These are phyloP conservation scores for Heterobasidion parviporum DNA, from an alignment of 1,284 basidiomycete species.

Conservation along the genomic window DNA sequence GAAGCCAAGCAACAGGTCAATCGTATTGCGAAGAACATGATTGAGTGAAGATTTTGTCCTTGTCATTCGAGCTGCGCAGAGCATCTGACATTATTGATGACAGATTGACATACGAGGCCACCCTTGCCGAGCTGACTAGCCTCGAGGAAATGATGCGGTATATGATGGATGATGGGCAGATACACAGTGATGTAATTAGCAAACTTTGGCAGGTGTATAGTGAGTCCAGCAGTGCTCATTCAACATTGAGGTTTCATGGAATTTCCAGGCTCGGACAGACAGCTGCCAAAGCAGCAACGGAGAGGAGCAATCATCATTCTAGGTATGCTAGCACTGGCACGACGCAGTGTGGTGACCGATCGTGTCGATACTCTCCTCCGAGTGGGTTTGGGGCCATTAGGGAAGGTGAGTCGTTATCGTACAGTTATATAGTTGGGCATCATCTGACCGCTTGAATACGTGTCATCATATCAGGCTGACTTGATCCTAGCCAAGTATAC, in stretches of 20 bases:
- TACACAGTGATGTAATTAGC: conserved; percentile 79
- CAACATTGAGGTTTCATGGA: background rate
- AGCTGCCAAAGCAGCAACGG: conserved; percentile 76
- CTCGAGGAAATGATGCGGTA: conserved; percentile 94
- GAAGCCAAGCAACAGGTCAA: conserved; percentile 83
- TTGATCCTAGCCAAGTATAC: conserved; percentile 89
- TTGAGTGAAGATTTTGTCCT: conserved; percentile 61
- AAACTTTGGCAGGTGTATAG: conserved; percentile 97
- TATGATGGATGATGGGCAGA: conserved; percentile 83
- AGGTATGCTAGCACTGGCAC: conserved; percentile 91
- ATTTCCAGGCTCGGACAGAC: conserved; percentile 55
- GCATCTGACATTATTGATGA: background rate
- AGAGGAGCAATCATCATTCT: conserved; percentile 92
- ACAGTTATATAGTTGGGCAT: background rate
- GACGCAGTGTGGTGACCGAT: conserved; percentile 79
- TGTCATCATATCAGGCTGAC: conserved; percentile 51
- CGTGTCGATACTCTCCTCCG: conserved; percentile 80
- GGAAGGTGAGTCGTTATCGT: conserved; percentile 47
- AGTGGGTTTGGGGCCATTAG: conserved; percentile 82
- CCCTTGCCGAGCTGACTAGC: conserved; percentile 92
- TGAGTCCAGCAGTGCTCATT: conserved; percentile 27
- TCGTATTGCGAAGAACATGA: conserved; percentile 97
- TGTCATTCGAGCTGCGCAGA: background rate
- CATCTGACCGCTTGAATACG: background rate
- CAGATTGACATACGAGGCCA: conserved; percentile 85